These are phyloP conservation scores for Solanum lignicaule DNA, from an alignment of 257 asterid genomes.

Conservation along the genomic window DNA sequence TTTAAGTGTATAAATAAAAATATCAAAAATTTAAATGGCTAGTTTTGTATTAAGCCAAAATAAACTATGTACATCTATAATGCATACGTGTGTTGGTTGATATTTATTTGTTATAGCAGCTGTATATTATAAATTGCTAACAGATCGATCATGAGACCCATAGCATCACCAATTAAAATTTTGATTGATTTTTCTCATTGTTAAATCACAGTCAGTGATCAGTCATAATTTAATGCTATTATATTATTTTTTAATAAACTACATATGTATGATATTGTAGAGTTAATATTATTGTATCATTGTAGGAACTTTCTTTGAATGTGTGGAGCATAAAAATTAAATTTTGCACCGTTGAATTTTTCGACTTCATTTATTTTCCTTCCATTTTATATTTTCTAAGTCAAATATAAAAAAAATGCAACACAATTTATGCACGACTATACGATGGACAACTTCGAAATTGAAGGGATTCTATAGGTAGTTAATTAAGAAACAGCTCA, in stretches of 20 bases:
- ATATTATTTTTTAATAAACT: not conserved
- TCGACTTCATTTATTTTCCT: not conserved
- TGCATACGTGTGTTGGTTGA: not conserved
- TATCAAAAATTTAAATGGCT: no score
- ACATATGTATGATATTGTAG: not conserved
- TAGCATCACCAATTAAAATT: not conserved
- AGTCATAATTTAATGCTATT: not conserved
- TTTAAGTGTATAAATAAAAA: no score
- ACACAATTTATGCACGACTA: not conserved
- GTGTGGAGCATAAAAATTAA: not conserved
- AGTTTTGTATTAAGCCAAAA: not conserved
- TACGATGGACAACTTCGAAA: not conserved
- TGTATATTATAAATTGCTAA: not conserved
- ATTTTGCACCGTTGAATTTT: not conserved
- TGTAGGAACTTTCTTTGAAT: not conserved
- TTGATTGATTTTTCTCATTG: not conserved
- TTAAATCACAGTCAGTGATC: not conserved
- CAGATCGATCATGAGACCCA: not conserved
- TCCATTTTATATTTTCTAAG: not conserved
- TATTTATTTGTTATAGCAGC: not conserved
- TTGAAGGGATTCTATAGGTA: not conserved
- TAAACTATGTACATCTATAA: not conserved
- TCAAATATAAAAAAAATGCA: not conserved
- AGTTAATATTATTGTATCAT: not conserved
- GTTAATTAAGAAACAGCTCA: not conserved